phyloP scores from a whole-genome alignment of 371 early-diverging fungal genomes.

The Mortierella polycephala region DNA sequence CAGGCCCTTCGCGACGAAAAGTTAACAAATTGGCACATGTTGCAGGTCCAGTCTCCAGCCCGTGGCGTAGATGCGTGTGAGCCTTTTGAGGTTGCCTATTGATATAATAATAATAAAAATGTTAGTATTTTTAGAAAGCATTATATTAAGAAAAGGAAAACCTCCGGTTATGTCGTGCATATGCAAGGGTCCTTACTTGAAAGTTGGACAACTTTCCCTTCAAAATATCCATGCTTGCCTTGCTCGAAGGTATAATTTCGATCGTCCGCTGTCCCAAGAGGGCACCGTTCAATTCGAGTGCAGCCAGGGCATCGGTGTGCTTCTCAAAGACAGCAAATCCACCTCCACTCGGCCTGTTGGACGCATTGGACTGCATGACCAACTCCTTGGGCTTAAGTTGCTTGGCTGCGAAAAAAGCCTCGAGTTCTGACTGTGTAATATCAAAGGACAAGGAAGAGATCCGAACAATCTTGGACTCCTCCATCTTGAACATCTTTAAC shows the following conservation, averaged over 20 bases:
- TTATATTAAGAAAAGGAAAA: background rate
- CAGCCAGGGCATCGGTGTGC: slow-evolving; percentile 72
- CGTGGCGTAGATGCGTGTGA: slow-evolving; percentile 35
- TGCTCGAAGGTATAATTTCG: slow-evolving; percentile 68
- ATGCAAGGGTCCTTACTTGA: slow-evolving; percentile 15
- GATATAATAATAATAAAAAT: slow-evolving; percentile 11
- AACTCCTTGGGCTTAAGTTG: slow-evolving; percentile 66
- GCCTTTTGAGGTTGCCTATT: slow-evolving; percentile 10
- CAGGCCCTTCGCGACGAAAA: slow-evolving; percentile 77
- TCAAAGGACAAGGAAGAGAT: slow-evolving; percentile 70
- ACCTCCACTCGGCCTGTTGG: slow-evolving; percentile 61
- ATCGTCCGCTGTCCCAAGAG: slow-evolving; percentile 73
- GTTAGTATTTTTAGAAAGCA: background rate
- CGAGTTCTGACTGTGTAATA: slow-evolving; percentile 73
- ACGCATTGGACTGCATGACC: slow-evolving; percentile 28
- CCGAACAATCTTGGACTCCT: slow-evolving; percentile 75
- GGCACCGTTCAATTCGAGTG: slow-evolving; percentile 73
- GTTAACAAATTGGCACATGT: slow-evolving; percentile 78
- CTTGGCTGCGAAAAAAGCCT: slow-evolving; percentile 72
- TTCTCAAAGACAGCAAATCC: slow-evolving; percentile 68
- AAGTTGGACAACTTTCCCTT: slow-evolving; percentile 33
- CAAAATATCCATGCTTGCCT: slow-evolving; percentile 37
- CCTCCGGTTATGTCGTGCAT: background rate
- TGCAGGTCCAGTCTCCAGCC: slow-evolving; percentile 85
- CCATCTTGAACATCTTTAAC: slow-evolving; percentile 72